These are phyloP conservation scores for Pyrenopolyporus hunteri DNA, from an alignment of 495 filamentous ascomycete species.

Conservation along the genomic window DNA sequence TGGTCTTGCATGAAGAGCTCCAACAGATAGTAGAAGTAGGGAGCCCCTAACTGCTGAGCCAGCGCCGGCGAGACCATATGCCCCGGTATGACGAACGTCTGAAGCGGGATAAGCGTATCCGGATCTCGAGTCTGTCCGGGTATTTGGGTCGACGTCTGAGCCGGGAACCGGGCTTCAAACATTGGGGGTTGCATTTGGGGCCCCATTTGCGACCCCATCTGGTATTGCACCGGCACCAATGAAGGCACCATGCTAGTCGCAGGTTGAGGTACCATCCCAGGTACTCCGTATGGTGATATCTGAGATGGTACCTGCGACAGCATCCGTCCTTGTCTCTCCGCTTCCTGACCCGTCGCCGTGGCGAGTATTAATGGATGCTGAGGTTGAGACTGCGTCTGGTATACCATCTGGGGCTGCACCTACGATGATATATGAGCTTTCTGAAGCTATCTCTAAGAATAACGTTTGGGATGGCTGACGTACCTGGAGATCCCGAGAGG, in stretches of 20 bases:
- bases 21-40: too few species aligned
- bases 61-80: neutral
- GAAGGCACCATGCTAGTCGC: neutral
- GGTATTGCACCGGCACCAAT: neutral
- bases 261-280: neutral
- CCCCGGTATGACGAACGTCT: too few species aligned
- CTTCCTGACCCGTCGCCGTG: too few species aligned
- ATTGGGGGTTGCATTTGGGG: neutral
- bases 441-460: neutral
- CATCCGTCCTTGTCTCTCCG: neutral
- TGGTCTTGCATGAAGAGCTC: too few species aligned
- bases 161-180: too few species aligned
- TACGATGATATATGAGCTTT: neutral
- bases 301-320: neutral
- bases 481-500: neutral
- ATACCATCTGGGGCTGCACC: neutral
- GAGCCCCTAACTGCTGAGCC: too few species aligned
- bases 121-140: too few species aligned
- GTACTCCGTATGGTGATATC: neutral
- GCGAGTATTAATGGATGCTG: neutral
- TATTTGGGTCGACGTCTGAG: neutral
- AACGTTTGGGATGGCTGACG: neutral
- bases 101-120: too few species aligned
- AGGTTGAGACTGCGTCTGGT: neutral
- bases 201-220: neutral